A percentile compares a stretch with the other conserved stretches of the same genome.
phyloP scores from a whole-genome alignment of 2,329 filamentous ascomycete genomes.

The Neonectria punicea region DNA sequence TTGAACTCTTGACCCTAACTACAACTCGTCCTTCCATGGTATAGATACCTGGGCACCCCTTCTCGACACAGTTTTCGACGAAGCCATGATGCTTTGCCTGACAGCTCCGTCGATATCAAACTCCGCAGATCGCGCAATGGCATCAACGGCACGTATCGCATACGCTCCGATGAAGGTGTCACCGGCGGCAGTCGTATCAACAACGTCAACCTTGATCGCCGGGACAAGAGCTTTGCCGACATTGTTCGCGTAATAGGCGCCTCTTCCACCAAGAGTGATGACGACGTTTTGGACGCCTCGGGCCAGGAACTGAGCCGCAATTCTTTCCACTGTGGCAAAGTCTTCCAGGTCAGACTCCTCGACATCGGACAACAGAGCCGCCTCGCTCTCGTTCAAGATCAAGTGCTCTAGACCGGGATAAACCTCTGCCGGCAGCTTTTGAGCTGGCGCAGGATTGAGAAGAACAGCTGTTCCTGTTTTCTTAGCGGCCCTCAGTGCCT shows the following conservation, averaged over 20 bases:
- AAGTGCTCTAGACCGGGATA: slow-evolving; percentile 71
- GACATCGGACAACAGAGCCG: slow-evolving; percentile 66
- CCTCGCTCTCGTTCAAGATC: slow-evolving; percentile 80
- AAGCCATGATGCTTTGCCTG: neutral
- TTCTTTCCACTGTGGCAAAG: slow-evolving; percentile 45
- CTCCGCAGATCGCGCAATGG: neutral
- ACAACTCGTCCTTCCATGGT: neutral
- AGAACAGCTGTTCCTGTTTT: slow-evolving; percentile 62
- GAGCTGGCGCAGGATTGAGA: slow-evolving; percentile 77
- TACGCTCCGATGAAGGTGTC: slow-evolving; percentile 81
- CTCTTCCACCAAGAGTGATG: slow-evolving; percentile 74
- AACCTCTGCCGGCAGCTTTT: slow-evolving; percentile 66
- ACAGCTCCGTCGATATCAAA: neutral
- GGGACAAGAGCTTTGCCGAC: slow-evolving; percentile 47
- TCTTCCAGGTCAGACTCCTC: slow-evolving; percentile 47
- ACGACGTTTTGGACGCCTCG: slow-evolving; percentile 72
- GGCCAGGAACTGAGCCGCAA: slow-evolving; percentile 64
- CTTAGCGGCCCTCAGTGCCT: slow-evolving; percentile 57
- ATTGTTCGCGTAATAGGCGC: slow-evolving; percentile 51
- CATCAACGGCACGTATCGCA: slow-evolving; percentile 55
- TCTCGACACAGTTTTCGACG: neutral
- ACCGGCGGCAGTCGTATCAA: slow-evolving; percentile 80
- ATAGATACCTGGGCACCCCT: neutral
- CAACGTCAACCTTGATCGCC: slow-evolving; percentile 61
- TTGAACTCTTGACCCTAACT: neutral